phyloP scores from a whole-genome alignment of 2,329 filamentous ascomycete species.

The Bimuria novae-zelandiae region DNA sequence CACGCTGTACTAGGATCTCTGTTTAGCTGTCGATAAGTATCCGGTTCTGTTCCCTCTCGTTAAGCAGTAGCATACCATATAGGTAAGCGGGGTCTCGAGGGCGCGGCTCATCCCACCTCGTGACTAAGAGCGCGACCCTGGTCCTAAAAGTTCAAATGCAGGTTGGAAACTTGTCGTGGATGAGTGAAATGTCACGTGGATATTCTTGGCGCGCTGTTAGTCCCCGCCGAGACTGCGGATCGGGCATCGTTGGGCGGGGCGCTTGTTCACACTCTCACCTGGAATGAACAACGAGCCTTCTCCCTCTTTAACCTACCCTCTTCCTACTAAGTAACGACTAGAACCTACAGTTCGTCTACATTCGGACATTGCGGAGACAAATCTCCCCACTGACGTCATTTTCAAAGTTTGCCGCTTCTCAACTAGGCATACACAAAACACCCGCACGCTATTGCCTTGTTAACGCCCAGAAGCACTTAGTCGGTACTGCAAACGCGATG shows the following conservation, averaged over 20 bases:
- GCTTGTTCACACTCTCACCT: neutral
- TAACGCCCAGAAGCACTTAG: neutral
- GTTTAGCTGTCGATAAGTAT: too few relatives aligned
- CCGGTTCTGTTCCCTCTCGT: too few relatives aligned
- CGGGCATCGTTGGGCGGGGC: slow-evolving; percentile 2
- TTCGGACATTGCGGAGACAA: neutral
- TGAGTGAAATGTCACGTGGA: too few relatives aligned
- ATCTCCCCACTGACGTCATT: slow-evolving; percentile 31
- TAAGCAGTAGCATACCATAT: too few relatives aligned
- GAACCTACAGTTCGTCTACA: neutral
- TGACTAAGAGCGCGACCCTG: too few relatives aligned
- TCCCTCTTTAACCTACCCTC: neutral
- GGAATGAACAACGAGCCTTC: neutral
- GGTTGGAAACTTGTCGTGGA: too few relatives aligned
- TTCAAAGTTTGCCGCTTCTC: neutral
- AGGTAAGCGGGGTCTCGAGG: too few relatives aligned
- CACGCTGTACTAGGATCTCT: too few relatives aligned
- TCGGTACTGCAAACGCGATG: slow-evolving; percentile 21
- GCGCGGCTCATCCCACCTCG: too few relatives aligned
- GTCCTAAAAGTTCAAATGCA: too few relatives aligned
- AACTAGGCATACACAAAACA: neutral
- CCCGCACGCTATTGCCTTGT: neutral
- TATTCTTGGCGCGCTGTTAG: too few relatives aligned
- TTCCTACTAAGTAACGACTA: neutral
- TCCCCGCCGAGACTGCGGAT: slow-evolving; percentile 3